Evolutionary conservation across 176 grass and related monocot genomes (phyloP).

Genomic region (Tillandsia leiboldiana): DNA sequence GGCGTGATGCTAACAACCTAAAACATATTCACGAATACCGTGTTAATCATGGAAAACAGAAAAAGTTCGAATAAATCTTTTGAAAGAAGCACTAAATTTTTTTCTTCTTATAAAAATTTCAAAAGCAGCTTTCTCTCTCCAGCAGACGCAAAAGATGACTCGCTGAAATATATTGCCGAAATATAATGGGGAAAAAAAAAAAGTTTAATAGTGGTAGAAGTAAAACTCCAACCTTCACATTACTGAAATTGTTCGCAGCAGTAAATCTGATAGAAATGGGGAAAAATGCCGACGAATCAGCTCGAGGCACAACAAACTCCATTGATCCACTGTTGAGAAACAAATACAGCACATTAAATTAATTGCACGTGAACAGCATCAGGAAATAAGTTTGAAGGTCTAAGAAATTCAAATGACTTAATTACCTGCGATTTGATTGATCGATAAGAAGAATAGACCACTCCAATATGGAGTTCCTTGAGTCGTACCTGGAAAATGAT

Average conservation of each 20-base stretch:
- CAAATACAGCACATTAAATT: neutral
- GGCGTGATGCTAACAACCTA: conserved; percentile 45
- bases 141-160: no score
- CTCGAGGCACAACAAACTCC: conserved; percentile 73
- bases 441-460: conserved; percentile 90
- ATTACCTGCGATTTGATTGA: conserved; percentile 70
- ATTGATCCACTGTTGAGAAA: conserved; percentile 56
- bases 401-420: conserved; percentile 2
- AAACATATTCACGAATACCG: neutral
- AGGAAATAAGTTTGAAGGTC: neutral
- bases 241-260: conserved; percentile 64
- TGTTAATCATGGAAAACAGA: conserved; percentile 6
- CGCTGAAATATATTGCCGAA: conserved; percentile 29
- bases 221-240: conserved; percentile 50
- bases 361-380: neutral
- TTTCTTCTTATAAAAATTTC: no score
- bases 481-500: conserved; percentile 51
- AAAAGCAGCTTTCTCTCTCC: no score
- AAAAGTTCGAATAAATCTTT: neutral
- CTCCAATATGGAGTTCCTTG: conserved; percentile 61
- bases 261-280: conserved; percentile 70
- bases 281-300: conserved; percentile 63
- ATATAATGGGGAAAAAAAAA: neutral
- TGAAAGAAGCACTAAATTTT: no score
- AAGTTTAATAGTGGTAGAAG: neutral